Conservation (phyloP, 179 eudicot genomes). For the Corrigiola litoralis region DNA sequence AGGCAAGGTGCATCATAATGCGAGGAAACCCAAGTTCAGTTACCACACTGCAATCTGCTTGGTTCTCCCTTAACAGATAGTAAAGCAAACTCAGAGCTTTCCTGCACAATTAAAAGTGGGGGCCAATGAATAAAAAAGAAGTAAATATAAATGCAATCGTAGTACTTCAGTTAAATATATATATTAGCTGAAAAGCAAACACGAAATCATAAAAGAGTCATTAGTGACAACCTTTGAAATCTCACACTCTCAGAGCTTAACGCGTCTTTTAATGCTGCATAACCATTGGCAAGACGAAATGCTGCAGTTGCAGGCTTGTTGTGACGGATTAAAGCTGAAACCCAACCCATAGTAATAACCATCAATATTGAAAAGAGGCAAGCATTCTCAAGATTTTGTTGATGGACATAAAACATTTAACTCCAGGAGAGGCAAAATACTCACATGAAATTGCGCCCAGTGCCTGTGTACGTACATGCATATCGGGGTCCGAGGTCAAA, state of each 20-base stretch:
- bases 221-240: conserved; percentile 82
- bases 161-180: no score
- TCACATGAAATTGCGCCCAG: conserved; percentile 92
- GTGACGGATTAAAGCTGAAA: conserved; percentile 81
- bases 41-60: conserved; percentile 43
- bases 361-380: not conserved
- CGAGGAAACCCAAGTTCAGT: conserved; percentile 80
- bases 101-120: conserved; percentile 66
- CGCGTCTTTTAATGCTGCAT: conserved; percentile 81
- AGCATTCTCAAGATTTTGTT: not conserved
- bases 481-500: conserved; percentile 74
- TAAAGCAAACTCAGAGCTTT: conserved; percentile 83
- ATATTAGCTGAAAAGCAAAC: not conserved
- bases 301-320: conserved; percentile 84
- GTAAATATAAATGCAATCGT: no score
- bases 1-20: conserved; percentile 71
- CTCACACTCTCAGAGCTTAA: conserved; percentile 65
- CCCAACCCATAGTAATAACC: not conserved
- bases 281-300: conserved; percentile 92
- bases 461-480: conserved; percentile 69
- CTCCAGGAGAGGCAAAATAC: conserved; percentile 16
- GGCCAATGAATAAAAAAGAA: no score
- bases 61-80: conserved; percentile 65
- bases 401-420: not conserved
- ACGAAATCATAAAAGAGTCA: not conserved